Evolutionary conservation across 805 yeast species (phyloP), one percentile per base, ranked within the genome.

Genomic region (Candida verbasci): DNA sequence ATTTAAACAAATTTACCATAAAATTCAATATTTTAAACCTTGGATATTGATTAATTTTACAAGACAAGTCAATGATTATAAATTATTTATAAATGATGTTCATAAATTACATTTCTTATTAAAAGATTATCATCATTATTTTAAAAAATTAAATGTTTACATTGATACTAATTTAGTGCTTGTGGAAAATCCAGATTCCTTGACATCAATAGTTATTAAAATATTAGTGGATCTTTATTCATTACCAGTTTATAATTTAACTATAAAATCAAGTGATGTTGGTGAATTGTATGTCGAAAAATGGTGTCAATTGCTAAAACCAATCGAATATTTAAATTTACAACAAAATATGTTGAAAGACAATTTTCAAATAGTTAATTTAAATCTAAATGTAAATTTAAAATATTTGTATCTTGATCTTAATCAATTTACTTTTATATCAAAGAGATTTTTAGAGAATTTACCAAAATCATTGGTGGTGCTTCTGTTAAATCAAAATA

Each of bases 211-310:
- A 27, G 45, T 64, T 3, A 54, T 55, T n/a, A 45, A 47, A 16
- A 36, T 58, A 16, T 41, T 52, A 16, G 42, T 50, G 10, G 34
- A 40, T 27, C 41, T 55, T 17, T 29, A 62, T 27, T 31, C 32
- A 3, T 15, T 21, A 22, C 34, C 34, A 3, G 24, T 34, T 3
- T 12, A 17, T 12, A 14, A 34, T 7, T 16, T 65, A 3, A 47
- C 60, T 11, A 51, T 65, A 14, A 40, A 43, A 14, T 49, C 54
- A n/a, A 60, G 66, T 10, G 64, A 63, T 26, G 54, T 65, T 2
- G 70, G 71, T 4, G 46, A 48, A 6, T 48, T 55, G 34, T 63
- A 46, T 40, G 54, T 53, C 3, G 31, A 43, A 3, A 53, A 52
- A 34, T 65, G 71, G 71, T 49, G 55, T 24, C 47, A 46, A 27